Evolutionary conservation across 257 asterid genomes (phyloP), one percentile per base, ranked within the genome.

Genomic region (Przewalskia tangutica): DNA sequence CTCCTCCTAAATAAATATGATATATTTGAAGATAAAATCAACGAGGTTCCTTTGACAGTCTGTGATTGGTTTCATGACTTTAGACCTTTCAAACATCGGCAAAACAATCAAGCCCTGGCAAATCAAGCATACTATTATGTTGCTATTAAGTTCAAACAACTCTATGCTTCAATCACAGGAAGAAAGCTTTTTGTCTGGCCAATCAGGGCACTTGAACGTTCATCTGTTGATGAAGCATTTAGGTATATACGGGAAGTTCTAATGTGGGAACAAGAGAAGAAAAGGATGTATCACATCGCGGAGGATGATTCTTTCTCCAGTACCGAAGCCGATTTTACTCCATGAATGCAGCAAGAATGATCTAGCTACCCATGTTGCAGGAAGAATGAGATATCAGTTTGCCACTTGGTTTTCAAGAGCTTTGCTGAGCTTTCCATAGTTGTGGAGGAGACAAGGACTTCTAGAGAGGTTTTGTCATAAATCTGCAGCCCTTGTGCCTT

Each of bases 31-130:
- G 91, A 88, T 32, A 87, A 89, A 85, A 85, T 92, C 83, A 66
- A 83, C 81, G 81, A n/a, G 36, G 89, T 85, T 85, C 97, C 97
- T 16, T 17, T 93, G 66, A 85, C 86, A 16, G 90, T 84, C 10
- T 93, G 97, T 20, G 91, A 91, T 44, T 92, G 97, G 97, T 91
- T 93, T 75, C 60, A 67, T 2, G 97, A 90, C 81, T 93, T 93
- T 89, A 82, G 89, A 81, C 95, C 97, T 10, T n/a, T 86, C 44
- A 88, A 84, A 77, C 66, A 65, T 18, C 81, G 80, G 59, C 85
- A 83, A 60, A 86, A 85, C 85, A 89, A 76, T 70, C 86, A 64
- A 40, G 77, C 92, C 42, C 36, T 85, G 82, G 94, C 91, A 46
- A 88, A 87, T 63, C 93, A 89, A 82, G 97, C 97, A 48, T 93